Evolutionary conservation across 805 yeast genomes (phyloP), one percentile per base, ranked within the genome.

Genomic region (Lachancea nothofagi): DNA sequence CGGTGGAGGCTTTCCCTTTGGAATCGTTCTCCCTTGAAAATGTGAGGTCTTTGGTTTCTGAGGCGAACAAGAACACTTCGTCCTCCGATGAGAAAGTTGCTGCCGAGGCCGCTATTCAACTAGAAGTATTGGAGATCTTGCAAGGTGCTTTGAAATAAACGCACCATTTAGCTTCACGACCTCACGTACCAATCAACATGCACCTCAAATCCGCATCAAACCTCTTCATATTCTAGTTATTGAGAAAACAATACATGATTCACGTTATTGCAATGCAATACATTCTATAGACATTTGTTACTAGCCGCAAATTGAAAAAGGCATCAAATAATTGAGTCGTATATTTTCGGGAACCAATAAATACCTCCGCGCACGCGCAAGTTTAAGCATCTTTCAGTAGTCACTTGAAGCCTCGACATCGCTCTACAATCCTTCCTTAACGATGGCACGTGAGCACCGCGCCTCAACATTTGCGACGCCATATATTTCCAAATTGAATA

Each of bases 111-210:
- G 79, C 81, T 66, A 86, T 93, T 62, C 93, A 90, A 75, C 74
- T 90, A 62, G 97, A 93, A 72, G 96, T 93, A 42, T 79, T 93
- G 64, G 96, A 90, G 78, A 93, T 96, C 57, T 75, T 90, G 64
- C 83, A 84, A 66, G 77, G 54, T 7, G 61, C 57, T 40, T 52
- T 58, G 38, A 61, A 57, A 50, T 57, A 46, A 34, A 20, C 19
- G 21, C n/a, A 23, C 20, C 33, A 18, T 6, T 18, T 12, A 23
- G 15, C 30, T 10, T 25, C 33, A 19, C 12, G 30, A 10, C 30
- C 30, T 27, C 7, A 10, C 30, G 14, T 13, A 7, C 30, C 14
- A 8, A 9, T 27, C 14, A 15, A 29, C n/a, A 30, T 30, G 14
- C 22, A 29, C 22, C 26, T 17, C 33, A 33, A 29, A 25, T 23